Evolutionary conservation across 768 basidiomycete genomes (phyloP).

Genomic region (Paxillus ammoniavirescens): DNA sequence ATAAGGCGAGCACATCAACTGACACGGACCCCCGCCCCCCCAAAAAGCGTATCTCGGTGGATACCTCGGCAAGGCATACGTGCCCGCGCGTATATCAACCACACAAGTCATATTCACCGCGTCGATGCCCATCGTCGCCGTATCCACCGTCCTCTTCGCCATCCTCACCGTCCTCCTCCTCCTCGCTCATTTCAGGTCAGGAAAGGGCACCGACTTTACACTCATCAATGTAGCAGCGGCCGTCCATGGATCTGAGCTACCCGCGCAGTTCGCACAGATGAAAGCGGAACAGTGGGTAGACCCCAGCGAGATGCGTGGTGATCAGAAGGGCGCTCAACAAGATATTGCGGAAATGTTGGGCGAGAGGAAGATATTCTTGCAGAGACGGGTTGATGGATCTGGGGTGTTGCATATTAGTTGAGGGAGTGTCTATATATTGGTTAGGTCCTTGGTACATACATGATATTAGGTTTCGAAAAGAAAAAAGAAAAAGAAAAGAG

Average conservation of each 20-base stretch:
- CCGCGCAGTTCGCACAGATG: slow-evolving; percentile 16
- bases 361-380: slow-evolving; percentile 12
- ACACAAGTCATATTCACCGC: slow-evolving; percentile 22
- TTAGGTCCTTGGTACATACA: neutral
- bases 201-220: slow-evolving; percentile 23
- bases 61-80: slow-evolving; percentile 25
- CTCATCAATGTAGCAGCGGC: slow-evolving; percentile 22
- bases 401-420: slow-evolving; percentile 16
- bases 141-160: slow-evolving; percentile 22
- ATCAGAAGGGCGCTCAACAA: neutral
- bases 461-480: neutral
- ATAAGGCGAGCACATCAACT: no score
- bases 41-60: slow-evolving; percentile 18
- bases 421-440: neutral
- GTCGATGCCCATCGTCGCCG: slow-evolving; percentile 26
- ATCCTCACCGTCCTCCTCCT: slow-evolving; percentile 21
- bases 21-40: no score
- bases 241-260: slow-evolving; percentile 24
- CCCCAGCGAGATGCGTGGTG: neutral
- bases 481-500: no score
- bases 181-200: slow-evolving; percentile 21
- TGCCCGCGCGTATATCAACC: slow-evolving; percentile 27
- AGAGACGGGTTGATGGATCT: slow-evolving; percentile 17
- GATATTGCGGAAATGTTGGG: slow-evolving; percentile 8
- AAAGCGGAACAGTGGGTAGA: neutral